These are phyloP conservation scores for Chlorella sp. DNA, from an alignment of 139 green algal genomes.

Conservation along the genomic window DNA sequence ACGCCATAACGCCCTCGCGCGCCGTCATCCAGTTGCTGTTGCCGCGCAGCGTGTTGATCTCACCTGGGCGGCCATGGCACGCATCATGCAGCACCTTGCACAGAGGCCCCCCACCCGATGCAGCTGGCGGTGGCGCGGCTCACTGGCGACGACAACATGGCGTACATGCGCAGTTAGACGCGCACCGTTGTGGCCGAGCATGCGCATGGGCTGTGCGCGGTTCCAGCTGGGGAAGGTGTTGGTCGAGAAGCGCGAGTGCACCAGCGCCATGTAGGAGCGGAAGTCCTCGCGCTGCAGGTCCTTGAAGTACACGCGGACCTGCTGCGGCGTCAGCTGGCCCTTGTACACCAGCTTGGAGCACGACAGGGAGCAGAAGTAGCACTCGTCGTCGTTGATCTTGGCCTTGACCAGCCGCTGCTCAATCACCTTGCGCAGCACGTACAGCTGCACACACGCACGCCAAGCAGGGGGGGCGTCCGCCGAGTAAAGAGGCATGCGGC, in stretches of 20 bases:
- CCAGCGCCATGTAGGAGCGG: slow-evolving; percentile 83
- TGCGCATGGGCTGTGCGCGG: slow-evolving; percentile 89
- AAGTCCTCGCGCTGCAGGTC: slow-evolving; percentile 79
- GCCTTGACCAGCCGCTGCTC: slow-evolving; percentile 43
- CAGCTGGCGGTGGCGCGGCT: too few species aligned
- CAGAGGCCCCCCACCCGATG: too few species aligned
- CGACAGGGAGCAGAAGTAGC: slow-evolving; percentile 90
- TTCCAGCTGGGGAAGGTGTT: slow-evolving; percentile 96
- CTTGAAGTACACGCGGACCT: slow-evolving; percentile 78
- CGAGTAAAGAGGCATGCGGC: too few species aligned
- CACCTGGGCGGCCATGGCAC: too few species aligned
- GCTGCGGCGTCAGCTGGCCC: slow-evolving; percentile 88
- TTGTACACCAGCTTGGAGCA: slow-evolving; percentile 93
- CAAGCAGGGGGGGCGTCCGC: too few species aligned
- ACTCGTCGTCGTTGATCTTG: slow-evolving; percentile 59
- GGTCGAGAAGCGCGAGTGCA: slow-evolving; percentile 94
- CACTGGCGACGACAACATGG: too few species aligned
- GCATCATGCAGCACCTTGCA: too few species aligned
- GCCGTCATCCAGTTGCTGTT: slow-evolving; percentile 89
- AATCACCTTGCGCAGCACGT: slow-evolving; percentile 77
- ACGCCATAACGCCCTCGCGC: slow-evolving; percentile 84
- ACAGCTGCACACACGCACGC: slow-evolving; percentile 76
- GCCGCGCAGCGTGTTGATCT: slow-evolving; percentile 81
- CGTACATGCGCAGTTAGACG: background rate
- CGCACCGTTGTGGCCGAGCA: slow-evolving; percentile 89